Base-by-base conservation (phyloP, 371 early-diverging fungal genomes). In the Mucor irregularis region DNA sequence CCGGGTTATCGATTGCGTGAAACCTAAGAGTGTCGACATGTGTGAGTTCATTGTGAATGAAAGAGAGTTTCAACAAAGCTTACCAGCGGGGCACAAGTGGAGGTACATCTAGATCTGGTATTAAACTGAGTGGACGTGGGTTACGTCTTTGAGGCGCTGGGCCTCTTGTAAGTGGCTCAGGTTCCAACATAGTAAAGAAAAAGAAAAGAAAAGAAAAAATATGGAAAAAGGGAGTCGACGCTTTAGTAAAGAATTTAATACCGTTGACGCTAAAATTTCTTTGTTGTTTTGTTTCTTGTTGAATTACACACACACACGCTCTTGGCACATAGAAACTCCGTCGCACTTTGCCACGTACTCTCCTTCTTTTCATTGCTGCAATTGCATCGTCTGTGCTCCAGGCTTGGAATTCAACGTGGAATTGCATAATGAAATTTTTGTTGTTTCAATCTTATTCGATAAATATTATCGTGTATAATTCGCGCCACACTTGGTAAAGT, bases 1-100 rank as follows among this genome's bases (percentile, higher is more conserved):
- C 24, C 4, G 69, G 65, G 37, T 58, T 62, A 28, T 69, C 64
- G 39, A 65, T 64, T 7, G 69, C 69, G 53, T 69, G 69, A 44
- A 69, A 69, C 69, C 69, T 68, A 47, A 24, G 8, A 42, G 22
- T 25, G 2, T 39, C 9, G 14, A 39, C 0, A 19, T 28, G 14
- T 22, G 13, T 21, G 17, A 5, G 14, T 16, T 5, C 45, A 45
- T 28, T 44, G 0, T 5, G 31, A 14, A 37, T 16, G 22, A 24
- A 29, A 33, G 10, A 17, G 31, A 5, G 8, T 26, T 19, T 34
- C 14, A 19, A 35, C 4, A 24, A 0, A 2, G 4, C 42, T 61
- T 66, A 66, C 66, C 66, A 66, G 33, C 61, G 66, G 17, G 66
- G 58, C 29, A 55, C 43, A 30, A 66, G 34, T 8, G 58, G 58